Evolutionary conservation across 495 filamentous ascomycete genomes (phyloP).

Genomic region (Lindgomyces ingoldianus): DNA sequence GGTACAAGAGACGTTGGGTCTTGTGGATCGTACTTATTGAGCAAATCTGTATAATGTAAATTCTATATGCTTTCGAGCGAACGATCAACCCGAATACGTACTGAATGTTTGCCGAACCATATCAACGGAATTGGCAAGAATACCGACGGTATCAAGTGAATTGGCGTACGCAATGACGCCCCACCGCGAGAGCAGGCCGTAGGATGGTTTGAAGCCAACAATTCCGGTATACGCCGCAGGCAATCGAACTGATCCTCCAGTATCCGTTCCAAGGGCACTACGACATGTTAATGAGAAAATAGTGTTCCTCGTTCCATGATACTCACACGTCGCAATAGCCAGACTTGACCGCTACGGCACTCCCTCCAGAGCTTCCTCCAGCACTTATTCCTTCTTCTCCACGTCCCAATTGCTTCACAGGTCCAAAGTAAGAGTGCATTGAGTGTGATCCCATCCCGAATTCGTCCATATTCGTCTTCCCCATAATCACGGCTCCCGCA

Average conservation of each 20-base stretch:
- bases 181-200: slow-evolving; percentile 79
- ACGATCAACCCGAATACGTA: slow-evolving; percentile 64
- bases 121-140: slow-evolving; percentile 60
- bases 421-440: slow-evolving; percentile 68
- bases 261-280: slow-evolving; percentile 88
- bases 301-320: background rate
- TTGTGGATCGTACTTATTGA: slow-evolving; percentile 64
- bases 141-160: slow-evolving; percentile 89
- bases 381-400: slow-evolving; percentile 57
- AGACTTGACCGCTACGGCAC: slow-evolving; percentile 79
- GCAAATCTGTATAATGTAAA: slow-evolving; percentile 40
- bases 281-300: slow-evolving; percentile 2
- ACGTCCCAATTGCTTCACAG: slow-evolving; percentile 54
- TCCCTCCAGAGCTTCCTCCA: slow-evolving; percentile 93
- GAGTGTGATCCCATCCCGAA: slow-evolving; percentile 98
- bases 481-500: slow-evolving; percentile 65
- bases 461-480: slow-evolving; percentile 93
- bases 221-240: slow-evolving; percentile 88
- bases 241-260: slow-evolving; percentile 87
- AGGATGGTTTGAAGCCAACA: slow-evolving; percentile 92
- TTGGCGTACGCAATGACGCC: slow-evolving; percentile 96
- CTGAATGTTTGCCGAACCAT: too few species aligned
- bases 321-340: slow-evolving; percentile 66
- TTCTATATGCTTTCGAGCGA: too few species aligned
- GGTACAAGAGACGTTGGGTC: slow-evolving; percentile 76